A percentile compares a stretch with the other conserved stretches of the same genome.
Evolutionary conservation across 306 rosid genomes (phyloP).

Genomic region (Rosa multiflora): DNA sequence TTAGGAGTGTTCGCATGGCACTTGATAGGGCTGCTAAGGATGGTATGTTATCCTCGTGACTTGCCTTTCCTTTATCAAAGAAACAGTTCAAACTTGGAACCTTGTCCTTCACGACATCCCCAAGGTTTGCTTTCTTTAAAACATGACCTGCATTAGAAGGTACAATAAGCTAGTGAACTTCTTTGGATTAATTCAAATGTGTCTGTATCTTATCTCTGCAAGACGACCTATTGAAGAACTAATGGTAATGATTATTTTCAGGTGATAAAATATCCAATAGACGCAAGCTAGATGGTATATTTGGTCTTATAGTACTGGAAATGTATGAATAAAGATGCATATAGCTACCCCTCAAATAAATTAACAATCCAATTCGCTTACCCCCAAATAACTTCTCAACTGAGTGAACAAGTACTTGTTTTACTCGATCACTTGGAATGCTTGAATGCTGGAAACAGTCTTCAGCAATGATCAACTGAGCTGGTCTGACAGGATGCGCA

Average conservation of each 20-base stretch:
- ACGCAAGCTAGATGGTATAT: not conserved
- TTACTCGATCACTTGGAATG: constrained; percentile 44
- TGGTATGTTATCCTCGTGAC: constrained; percentile 55
- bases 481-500: constrained; percentile 41
- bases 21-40: constrained; percentile 81
- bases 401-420: constrained; percentile 41
- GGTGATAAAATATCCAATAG: not conserved
- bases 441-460: constrained; percentile 81
- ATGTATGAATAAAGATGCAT: not conserved
- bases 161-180: constrained; percentile 8
- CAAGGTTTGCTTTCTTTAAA: constrained; percentile 61
- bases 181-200: not conserved
- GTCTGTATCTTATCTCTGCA: not conserved
- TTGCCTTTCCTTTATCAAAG: constrained; percentile 38
- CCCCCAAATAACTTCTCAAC: constrained; percentile 72
- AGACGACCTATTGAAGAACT: not conserved
- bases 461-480: constrained; percentile 62
- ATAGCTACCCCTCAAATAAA: not conserved
- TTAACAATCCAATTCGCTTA: constrained; percentile 29
- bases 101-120: constrained; percentile 58
- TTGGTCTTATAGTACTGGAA: not conserved
- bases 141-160: constrained; percentile 47
- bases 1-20: constrained; percentile 64
- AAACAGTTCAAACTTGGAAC: constrained; percentile 75
- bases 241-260: not conserved